Base-by-base conservation (phyloP, 805 yeast genomes). In the Candida bentonensis region DNA sequence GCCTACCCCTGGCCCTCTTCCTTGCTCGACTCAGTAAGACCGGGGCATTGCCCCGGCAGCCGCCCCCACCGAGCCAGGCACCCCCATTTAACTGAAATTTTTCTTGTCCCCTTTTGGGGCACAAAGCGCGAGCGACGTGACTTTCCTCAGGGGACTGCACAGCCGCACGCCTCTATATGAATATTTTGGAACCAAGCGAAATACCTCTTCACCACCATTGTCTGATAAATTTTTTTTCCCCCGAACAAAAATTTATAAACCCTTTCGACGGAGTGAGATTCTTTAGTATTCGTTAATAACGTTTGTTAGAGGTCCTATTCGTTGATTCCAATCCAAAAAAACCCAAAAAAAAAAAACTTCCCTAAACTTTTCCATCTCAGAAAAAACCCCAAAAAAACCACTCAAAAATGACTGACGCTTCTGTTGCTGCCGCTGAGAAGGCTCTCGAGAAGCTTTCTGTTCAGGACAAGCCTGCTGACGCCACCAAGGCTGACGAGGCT, bases 381-480 rank as follows among this genome's bases (percentile, higher is more conserved):
- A 30, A 42, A 42, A 39, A 21, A 39, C 41, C 42, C 22, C 41
- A 22, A 28, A 25, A 11, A 15, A 23, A 13, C 2, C 15, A n/a
- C 15, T 21, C 4, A 39, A 23, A 23, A 39, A 39, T 23, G 42
- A 27, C 59, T 47, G 63, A 58, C 54, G 57, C 62, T 46, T 57
- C 62, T 48, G 60, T 58, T 47, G 50, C 54, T 40, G 57, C 62
- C 44, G 63, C 63, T 49, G 62, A 60, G 47, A 54, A 58, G 53
- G 64, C 64, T 46, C 46, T 60, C 33, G 63, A 60, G 51, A 51
- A 59, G 55, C 55, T 60, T 44, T 50, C 60, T 42, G 47, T 60
- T 34, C 54, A 53, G 41, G 52, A 53, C 42, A 44, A 49, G 46
- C 22, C 50, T 27, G 42, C 36, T n/a, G 39, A 42, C 22, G 36